Evolutionary conservation across 140 eudicot species (phyloP).

Genomic region (Ambrosia hybrid): DNA sequence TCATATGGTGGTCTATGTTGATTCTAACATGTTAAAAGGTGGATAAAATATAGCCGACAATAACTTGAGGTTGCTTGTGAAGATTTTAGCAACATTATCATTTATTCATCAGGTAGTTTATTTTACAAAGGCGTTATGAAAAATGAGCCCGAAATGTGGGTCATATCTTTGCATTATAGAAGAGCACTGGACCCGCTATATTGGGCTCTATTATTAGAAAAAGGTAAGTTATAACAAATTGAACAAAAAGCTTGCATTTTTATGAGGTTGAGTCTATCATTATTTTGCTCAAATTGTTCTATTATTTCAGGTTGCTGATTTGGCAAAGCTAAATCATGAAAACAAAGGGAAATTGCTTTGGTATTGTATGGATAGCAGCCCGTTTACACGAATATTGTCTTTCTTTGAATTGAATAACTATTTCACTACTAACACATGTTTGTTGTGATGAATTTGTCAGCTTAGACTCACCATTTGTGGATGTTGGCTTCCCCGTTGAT

Average conservation of each 20-base stretch:
- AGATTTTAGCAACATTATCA: conserved; percentile 97
- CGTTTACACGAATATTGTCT: conserved; percentile 80
- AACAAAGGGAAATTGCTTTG: conserved; percentile 81
- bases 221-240: conserved; percentile 60
- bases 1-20: conserved; percentile 50
- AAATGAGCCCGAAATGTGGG: conserved; percentile 87
- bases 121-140: conserved; percentile 86
- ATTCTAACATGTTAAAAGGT: conserved; percentile 70
- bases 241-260: neutral
- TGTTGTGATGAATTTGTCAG: too few relatives aligned
- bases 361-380: conserved; percentile 69
- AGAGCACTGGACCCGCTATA: conserved; percentile 83
- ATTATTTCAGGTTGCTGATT: conserved; percentile 77
- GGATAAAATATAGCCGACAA: conserved; percentile 61
- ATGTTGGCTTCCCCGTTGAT: too few relatives aligned
- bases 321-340: conserved; percentile 78
- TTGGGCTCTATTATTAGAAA: conserved; percentile 69
- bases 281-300: neutral
- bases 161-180: conserved; percentile 83
- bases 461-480: too few relatives aligned
- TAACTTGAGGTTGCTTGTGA: conserved; percentile 97
- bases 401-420: too few relatives aligned
- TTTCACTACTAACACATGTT: too few relatives aligned
- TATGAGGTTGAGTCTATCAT: neutral
- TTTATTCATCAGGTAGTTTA: conserved; percentile 78